These are phyloP conservation scores for Rosa multiflora DNA, from an alignment of 306 rosid genomes.

Conservation along the genomic window DNA sequence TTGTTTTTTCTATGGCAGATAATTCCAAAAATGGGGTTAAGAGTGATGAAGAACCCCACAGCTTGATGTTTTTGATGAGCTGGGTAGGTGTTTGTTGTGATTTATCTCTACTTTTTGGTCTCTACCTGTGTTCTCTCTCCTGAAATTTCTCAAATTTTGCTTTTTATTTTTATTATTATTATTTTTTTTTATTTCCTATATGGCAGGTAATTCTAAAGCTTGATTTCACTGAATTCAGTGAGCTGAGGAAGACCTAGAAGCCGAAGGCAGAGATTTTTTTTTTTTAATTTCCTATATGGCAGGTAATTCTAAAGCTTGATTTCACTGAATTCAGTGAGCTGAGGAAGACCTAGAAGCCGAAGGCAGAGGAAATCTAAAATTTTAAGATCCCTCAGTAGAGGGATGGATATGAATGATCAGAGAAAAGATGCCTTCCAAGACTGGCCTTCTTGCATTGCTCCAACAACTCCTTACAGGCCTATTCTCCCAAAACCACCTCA, in stretches of 20 bases:
- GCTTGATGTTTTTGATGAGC: background rate
- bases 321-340: slow-evolving; percentile 2
- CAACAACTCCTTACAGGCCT: slow-evolving; percentile 21
- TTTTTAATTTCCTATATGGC: background rate
- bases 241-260: background rate
- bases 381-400: slow-evolving; percentile 8
- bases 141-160: background rate
- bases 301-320: slow-evolving; percentile 2
- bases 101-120: background rate
- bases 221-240: slow-evolving; percentile 5
- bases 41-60: background rate
- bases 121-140: background rate
- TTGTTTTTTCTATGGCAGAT: background rate
- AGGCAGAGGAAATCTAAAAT: background rate
- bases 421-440: slow-evolving; percentile 11
- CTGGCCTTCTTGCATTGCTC: background rate
- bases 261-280: too few relatives aligned
- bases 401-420: slow-evolving; percentile 16
- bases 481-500: background rate
- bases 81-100: slow-evolving; percentile 12
- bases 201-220: slow-evolving; percentile 6
- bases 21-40: background rate
- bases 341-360: slow-evolving; percentile 2
- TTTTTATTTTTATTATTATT: background rate
- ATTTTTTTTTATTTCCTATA: background rate